phyloP scores from a whole-genome alignment of 768 basidiomycete species.

The Leccinum imitatum region DNA sequence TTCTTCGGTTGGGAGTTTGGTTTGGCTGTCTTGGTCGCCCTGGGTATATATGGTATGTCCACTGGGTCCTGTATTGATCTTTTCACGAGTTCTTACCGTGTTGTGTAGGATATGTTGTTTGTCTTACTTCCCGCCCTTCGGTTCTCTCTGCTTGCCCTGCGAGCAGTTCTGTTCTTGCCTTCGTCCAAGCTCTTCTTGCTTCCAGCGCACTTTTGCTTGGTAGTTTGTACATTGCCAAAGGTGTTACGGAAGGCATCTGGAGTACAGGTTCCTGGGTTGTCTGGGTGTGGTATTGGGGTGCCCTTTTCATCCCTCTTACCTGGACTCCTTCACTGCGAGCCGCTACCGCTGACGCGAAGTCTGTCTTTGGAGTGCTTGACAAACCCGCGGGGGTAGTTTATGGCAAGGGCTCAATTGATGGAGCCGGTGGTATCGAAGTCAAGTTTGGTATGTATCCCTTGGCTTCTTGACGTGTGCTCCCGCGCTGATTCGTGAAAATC shows the following conservation, averaged over 20 bases:
- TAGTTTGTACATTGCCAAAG: slow-evolving; percentile 28
- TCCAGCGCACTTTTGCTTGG: slow-evolving; percentile 81
- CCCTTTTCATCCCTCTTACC: slow-evolving; percentile 36
- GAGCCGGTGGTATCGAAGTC: too few species aligned
- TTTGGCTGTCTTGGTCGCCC: slow-evolving; percentile 65
- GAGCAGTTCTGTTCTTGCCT: background rate
- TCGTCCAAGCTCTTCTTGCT: slow-evolving; percentile 80
- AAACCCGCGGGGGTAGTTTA: too few species aligned
- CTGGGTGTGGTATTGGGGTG: slow-evolving; percentile 33
- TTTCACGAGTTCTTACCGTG: background rate
- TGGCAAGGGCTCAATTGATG: too few species aligned
- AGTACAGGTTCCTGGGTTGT: slow-evolving; percentile 29
- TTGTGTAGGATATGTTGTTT: slow-evolving; percentile 18
- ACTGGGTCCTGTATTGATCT: background rate
- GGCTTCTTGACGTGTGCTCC: too few species aligned
- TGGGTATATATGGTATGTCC: slow-evolving; percentile 69
- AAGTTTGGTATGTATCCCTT: too few species aligned
- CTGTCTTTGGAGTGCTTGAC: too few species aligned
- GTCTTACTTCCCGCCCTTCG: slow-evolving; percentile 9
- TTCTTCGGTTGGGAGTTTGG: slow-evolving; percentile 68
- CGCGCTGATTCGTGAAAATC: too few species aligned
- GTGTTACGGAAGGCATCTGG: too few species aligned
- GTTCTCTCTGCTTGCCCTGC: slow-evolving; percentile 11
- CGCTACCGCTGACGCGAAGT: too few species aligned
- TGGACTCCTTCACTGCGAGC: too few species aligned